Percentiles rank a stretch among this genome's conserved stretches.
phyloP scores from a whole-genome alignment of 371 early-diverging fungal species.

The Mortierella sp. region DNA sequence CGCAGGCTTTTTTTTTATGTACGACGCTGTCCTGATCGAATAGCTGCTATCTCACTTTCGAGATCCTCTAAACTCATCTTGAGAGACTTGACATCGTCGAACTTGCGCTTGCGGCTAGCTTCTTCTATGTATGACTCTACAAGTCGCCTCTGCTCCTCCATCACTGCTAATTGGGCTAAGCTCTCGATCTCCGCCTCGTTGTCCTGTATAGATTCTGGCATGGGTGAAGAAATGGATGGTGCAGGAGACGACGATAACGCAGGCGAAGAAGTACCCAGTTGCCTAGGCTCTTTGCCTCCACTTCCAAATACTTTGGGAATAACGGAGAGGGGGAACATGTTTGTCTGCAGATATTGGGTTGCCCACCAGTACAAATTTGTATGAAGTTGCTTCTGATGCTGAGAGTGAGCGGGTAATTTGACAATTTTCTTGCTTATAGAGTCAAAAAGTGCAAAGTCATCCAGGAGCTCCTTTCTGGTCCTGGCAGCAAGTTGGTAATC shows the following conservation, averaged over 20 bases:
- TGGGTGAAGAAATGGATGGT: conserved; percentile 24
- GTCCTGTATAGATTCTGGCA: conserved; percentile 27
- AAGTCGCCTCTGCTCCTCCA: conserved; percentile 76
- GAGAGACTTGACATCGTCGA: conserved; percentile 87
- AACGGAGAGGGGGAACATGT: conserved; percentile 91
- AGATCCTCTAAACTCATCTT: conserved; percentile 80
- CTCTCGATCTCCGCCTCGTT: conserved; percentile 60
- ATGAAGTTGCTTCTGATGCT: conserved; percentile 73
- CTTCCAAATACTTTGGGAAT: conserved; percentile 75
- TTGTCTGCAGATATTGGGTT: conserved; percentile 83
- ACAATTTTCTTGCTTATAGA: conserved; percentile 72
- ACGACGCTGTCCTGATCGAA: conserved; percentile 29
- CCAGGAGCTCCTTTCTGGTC: conserved; percentile 73
- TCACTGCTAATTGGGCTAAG: conserved; percentile 70
- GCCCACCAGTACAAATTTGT: conserved; percentile 77
- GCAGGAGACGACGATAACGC: conserved; percentile 32
- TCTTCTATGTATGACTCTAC: conserved; percentile 81
- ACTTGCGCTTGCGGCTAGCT: conserved; percentile 79
- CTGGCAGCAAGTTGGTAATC: conserved; percentile 68
- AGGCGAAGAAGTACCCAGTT: conserved; percentile 3
- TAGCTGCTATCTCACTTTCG: conserved; percentile 72
- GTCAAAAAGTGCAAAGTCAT: conserved; percentile 74
- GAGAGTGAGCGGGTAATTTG: conserved; percentile 61
- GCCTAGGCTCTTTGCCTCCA: conserved; percentile 18
- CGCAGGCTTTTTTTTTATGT: conserved; percentile 4